Base-by-base conservation (phyloP, 768 basidiomycete genomes). In the Podaxis pistillaris region DNA sequence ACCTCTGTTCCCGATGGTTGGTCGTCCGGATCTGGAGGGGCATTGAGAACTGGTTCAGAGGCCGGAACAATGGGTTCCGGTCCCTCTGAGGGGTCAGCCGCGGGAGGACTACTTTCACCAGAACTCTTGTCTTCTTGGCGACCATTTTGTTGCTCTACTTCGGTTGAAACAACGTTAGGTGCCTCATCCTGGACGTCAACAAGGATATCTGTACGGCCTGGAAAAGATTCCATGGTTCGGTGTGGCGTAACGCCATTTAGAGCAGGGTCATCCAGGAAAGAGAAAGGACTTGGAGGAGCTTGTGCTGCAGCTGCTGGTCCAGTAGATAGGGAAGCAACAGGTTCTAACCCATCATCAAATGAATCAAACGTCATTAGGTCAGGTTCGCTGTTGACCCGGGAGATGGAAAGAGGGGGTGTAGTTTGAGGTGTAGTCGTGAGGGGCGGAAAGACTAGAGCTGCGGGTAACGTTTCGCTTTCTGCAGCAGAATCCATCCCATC, bases 351-450 rank as follows among this genome's bases (percentile, higher is more conserved):
- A 37, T 51, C 61, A 22, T 53, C 71, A 66, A 79, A 73, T 22
- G 81, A 77, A 67, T 83, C 81, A 58, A 83, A 70, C 22, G 64
- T 63, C 49, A 73, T 72, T 19, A 73, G 63, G 56, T 68, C 58
- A 33, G 64, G 62, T 52, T 65, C 66, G 52, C 22, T 47, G 33
- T 38, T 22, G 19, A 36, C 24, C 24, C 56, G 30, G 28, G 63
- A 19, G 38, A 33, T 19, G 17, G 67, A 59, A 51, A 64, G 49
- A 26, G 62, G 66, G 9, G 62, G 53, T n/a, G 36, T 46, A 33
- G 56, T 28, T 46, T 46, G 51, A 36, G 55, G 33, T 30, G 53
- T n/a, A 26, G 47, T 30, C 4, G 36, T 17, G 8, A 38, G 53
- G 4, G 57, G 51, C 15, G 64, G 50, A 36, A 19, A n/a, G 26